phyloP scores from a whole-genome alignment of 1,284 basidiomycete genomes.

The Blastosporella zonata region DNA sequence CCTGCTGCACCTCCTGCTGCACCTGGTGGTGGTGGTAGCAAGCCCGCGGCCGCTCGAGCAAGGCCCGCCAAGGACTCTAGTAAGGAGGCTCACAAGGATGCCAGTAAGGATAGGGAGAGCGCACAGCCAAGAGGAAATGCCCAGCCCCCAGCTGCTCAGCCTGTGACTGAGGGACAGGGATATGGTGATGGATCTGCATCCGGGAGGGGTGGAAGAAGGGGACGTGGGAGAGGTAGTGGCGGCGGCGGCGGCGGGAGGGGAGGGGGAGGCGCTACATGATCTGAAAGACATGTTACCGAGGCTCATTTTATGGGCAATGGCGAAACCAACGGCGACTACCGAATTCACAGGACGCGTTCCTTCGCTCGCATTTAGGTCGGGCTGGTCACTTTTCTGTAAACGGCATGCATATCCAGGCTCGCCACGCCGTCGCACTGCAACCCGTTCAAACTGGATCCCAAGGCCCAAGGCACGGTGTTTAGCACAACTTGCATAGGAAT shows the following conservation, averaged over 20 bases:
- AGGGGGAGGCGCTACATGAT: constrained; percentile 2
- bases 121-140: background rate
- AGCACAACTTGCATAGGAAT: too few species aligned
- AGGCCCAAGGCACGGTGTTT: too few species aligned
- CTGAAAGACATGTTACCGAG: background rate
- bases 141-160: background rate
- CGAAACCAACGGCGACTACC: too few species aligned
- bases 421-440: too few species aligned
- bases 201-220: constrained; percentile 11
- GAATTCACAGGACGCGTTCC: too few species aligned
- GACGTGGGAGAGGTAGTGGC: constrained; percentile 26
- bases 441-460: too few species aligned
- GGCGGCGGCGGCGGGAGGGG: constrained; percentile 16
- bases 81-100: background rate
- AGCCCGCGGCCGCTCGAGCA: background rate
- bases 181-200: background rate
- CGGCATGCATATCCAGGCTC: too few species aligned
- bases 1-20: background rate
- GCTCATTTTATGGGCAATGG: too few species aligned
- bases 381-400: too few species aligned
- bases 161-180: background rate
- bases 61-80: background rate
- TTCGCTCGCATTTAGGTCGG: too few species aligned
- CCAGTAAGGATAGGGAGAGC: background rate
- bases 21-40: background rate